phyloP scores from a whole-genome alignment of 805 yeast species.

The Pachysolen tannophilus region DNA sequence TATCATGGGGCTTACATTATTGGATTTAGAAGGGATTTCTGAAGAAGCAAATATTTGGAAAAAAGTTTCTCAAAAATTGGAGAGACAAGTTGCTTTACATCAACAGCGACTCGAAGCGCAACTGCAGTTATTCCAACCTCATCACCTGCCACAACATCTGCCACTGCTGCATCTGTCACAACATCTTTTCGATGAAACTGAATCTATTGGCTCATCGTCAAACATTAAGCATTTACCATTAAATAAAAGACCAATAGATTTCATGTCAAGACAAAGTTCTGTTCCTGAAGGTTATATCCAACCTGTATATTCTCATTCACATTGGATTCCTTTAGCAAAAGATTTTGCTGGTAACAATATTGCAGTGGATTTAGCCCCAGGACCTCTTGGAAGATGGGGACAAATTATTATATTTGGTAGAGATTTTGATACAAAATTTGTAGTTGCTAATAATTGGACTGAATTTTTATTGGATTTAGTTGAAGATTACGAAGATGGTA shows the following conservation, averaged over 20 bases:
- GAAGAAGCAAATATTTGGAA: conserved; percentile 85
- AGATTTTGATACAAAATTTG: conserved; percentile 85
- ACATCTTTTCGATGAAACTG: neutral
- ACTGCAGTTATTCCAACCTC: no score
- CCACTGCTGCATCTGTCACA: no score
- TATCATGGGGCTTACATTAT: conserved; percentile 69
- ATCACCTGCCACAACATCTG: no score
- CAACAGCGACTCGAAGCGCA: conserved; percentile 1
- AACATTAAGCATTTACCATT: conserved; percentile 7
- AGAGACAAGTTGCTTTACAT: conserved; percentile 11
- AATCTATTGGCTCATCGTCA: conserved; percentile 4
- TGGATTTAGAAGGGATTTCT: conserved; percentile 75
- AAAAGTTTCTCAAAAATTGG: conserved; percentile 44
- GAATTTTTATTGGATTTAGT: conserved; percentile 78
- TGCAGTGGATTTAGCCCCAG: conserved; percentile 84
- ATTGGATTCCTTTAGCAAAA: conserved; percentile 87
- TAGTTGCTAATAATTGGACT: conserved; percentile 83
- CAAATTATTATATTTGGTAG: conserved; percentile 92
- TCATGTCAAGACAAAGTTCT: conserved; percentile 48
- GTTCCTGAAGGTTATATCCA: conserved; percentile 73
- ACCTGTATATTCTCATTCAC: conserved; percentile 75
- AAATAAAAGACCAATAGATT: conserved; percentile 17
- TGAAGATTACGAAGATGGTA: conserved; percentile 80
- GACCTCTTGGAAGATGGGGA: conserved; percentile 72
- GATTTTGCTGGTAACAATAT: conserved; percentile 89